Evolutionary conservation across 108 stramenopile species (phyloP).

Genomic region (Pinguiococcus pyrenoidosus): DNA sequence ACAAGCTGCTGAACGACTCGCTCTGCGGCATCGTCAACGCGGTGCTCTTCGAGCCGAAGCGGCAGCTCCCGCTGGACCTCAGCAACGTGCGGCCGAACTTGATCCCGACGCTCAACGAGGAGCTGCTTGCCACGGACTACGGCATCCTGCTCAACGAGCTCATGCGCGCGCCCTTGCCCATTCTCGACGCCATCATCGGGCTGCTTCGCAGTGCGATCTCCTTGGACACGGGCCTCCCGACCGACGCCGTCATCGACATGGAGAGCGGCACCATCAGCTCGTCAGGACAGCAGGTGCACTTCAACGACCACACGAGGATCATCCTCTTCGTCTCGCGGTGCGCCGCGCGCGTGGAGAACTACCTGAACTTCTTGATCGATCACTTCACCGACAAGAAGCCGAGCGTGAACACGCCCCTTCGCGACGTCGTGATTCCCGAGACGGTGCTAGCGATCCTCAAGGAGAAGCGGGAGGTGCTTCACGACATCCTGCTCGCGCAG

Average conservation of each 20-base stretch:
- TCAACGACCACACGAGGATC: too few species aligned
- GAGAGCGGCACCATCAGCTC: not conserved
- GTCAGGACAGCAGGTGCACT: too few species aligned
- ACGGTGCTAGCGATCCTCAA: not conserved
- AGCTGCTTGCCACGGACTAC: constrained; percentile 10
- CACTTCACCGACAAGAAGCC: not conserved
- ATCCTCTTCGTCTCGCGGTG: not conserved
- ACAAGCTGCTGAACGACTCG: not conserved
- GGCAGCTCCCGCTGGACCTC: not conserved
- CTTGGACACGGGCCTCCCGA: not conserved
- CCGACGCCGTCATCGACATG: constrained; percentile 2
- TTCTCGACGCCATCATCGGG: not conserved
- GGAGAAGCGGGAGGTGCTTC: not conserved
- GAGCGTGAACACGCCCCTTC: not conserved
- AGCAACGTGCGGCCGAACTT: constrained; percentile 2
- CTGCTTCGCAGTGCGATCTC: not conserved
- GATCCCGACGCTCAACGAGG: constrained; percentile 12
- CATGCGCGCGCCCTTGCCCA: not conserved
- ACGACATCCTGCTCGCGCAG: too few species aligned
- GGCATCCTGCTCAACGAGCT: constrained; percentile 13
- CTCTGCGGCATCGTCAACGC: constrained; percentile 5
- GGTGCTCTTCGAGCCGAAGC: constrained; percentile 14
- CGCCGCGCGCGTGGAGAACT: not conserved
- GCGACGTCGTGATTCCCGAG: not conserved
- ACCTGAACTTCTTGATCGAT: not conserved